phyloP scores from a whole-genome alignment of 257 asterid species.

The Fraxinus pennsylvanica region DNA sequence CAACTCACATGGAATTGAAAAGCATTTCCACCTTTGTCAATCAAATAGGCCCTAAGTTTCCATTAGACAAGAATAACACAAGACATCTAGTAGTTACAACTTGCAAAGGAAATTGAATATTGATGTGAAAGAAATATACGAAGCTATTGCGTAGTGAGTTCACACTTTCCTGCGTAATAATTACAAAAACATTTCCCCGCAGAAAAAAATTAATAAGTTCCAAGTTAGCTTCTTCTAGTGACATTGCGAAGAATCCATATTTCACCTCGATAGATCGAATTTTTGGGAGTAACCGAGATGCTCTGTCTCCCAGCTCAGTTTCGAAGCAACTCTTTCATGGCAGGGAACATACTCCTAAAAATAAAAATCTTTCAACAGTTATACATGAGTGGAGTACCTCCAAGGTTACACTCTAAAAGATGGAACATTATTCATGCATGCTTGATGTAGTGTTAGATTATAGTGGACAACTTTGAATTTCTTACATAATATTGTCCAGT shows the following conservation, averaged over 20 bases:
- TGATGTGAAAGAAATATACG: constrained; percentile 32
- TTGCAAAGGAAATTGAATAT: constrained; percentile 31
- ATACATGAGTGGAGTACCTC: neutral
- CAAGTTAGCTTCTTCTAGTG: constrained; percentile 44
- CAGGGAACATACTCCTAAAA: constrained; percentile 55
- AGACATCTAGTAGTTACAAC: constrained; percentile 44
- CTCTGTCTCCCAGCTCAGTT: constrained; percentile 61
- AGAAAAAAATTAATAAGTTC: constrained; percentile 33
- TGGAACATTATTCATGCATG: neutral
- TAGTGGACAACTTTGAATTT: neutral
- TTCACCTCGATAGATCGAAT: constrained; percentile 52
- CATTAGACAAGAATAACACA: constrained; percentile 36
- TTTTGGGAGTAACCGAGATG: constrained; percentile 46
- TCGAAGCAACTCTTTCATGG: constrained; percentile 59
- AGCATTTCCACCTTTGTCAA: too few species aligned
- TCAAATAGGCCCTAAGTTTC: constrained; percentile 5
- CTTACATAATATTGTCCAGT: neutral
- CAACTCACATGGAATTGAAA: too few species aligned
- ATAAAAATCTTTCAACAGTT: neutral
- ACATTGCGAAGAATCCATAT: constrained; percentile 24
- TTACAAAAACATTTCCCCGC: constrained; percentile 50
- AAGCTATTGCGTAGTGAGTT: constrained; percentile 22
- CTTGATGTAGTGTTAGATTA: neutral
- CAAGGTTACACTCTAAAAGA: neutral
- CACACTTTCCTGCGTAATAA: constrained; percentile 32